Conservation (phyloP, 2,329 filamentous ascomycete species). For the Geoglossum cookeanum region DNA sequence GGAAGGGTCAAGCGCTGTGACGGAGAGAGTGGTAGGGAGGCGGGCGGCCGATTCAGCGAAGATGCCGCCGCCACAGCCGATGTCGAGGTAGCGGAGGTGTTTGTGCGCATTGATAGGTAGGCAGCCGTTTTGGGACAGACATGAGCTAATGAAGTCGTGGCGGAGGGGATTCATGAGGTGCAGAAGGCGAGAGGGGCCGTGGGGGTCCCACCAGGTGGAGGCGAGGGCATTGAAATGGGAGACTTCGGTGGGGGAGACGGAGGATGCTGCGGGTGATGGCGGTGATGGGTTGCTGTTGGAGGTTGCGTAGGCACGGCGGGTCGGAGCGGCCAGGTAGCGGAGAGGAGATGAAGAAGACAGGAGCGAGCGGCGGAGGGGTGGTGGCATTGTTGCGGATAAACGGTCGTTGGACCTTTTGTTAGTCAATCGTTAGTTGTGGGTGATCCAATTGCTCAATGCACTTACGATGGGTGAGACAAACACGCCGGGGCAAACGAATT, state of each 20-base stretch:
- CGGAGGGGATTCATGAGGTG: constrained; percentile 97
- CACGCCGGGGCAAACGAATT: too few species aligned
- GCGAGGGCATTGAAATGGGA: constrained; percentile 90
- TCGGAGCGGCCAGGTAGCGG: not conserved
- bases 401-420: too few species aligned
- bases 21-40: constrained; percentile 38
- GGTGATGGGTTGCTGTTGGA: not conserved
- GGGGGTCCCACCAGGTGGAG: constrained; percentile 90
- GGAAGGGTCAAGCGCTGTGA: constrained; percentile 64
- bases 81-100: constrained; percentile 56
- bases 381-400: not conserved
- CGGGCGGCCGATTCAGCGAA: constrained; percentile 78
- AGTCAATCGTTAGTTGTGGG: too few species aligned
- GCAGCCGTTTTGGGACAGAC: constrained; percentile 37
- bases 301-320: not conserved
- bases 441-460: too few species aligned
- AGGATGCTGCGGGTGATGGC: constrained; percentile 18
- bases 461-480: too few species aligned
- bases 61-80: constrained; percentile 91
- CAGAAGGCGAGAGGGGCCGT: constrained; percentile 76
- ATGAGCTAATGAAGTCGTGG: constrained; percentile 72
- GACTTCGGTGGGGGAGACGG: constrained; percentile 75
- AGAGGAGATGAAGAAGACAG: not conserved
- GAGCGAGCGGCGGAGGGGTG: not conserved
- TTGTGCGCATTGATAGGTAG: constrained; percentile 14